These are phyloP conservation scores for Pleomassaria siparia DNA, from an alignment of 2,329 filamentous ascomycete species.

Conservation along the genomic window DNA sequence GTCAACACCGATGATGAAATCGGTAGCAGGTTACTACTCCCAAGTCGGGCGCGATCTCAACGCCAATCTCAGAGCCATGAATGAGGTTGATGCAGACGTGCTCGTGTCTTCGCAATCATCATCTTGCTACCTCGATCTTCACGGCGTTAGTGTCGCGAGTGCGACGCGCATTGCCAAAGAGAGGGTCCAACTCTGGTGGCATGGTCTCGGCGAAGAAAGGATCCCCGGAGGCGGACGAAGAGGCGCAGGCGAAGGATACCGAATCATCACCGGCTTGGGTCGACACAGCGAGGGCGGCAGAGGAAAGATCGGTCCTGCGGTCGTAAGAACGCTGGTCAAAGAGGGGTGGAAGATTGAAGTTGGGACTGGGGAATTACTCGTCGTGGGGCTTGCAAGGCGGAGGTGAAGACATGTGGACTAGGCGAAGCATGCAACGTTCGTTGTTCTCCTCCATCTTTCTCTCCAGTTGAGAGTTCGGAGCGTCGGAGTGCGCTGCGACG, in stretches of 20 bases:
- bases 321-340: conserved; percentile 71
- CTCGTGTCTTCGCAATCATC: conserved; percentile 73
- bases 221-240: conserved; percentile 51
- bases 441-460: neutral
- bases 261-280: conserved; percentile 79
- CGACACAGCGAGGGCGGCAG: conserved; percentile 76
- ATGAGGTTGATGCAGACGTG: conserved; percentile 67
- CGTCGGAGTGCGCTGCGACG: neutral
- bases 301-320: conserved; percentile 74
- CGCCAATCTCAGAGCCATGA: conserved; percentile 58
- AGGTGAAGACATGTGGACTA: too few species aligned
- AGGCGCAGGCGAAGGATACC: conserved; percentile 58
- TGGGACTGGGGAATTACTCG: conserved; percentile 68
- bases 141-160: conserved; percentile 79
- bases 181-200: conserved; percentile 75
- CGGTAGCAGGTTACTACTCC: conserved; percentile 75
- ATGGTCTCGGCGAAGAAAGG: conserved; percentile 65
- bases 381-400: conserved; percentile 59
- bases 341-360: conserved; percentile 84
- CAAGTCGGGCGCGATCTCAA: conserved; percentile 68
- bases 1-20: conserved; percentile 73
- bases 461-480: neutral
- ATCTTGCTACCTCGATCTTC: conserved; percentile 69
- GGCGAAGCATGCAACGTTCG: too few species aligned
- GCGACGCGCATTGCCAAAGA: conserved; percentile 75